Base-by-base conservation (phyloP, 2,329 filamentous ascomycete genomes). In the Fusarium coffeatum region DNA sequence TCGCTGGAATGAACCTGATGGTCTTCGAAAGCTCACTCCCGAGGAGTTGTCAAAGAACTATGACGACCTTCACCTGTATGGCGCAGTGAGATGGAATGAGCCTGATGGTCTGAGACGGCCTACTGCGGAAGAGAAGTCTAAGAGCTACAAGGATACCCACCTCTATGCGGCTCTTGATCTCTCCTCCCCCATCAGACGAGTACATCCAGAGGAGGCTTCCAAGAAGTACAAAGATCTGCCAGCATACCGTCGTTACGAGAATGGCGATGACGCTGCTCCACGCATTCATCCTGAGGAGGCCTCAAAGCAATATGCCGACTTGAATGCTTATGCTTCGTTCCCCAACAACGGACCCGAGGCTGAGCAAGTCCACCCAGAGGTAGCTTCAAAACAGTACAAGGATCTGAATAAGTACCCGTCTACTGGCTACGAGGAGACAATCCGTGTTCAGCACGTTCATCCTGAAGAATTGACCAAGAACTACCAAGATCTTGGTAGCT, bases 401-500 rank as follows among this genome's bases (percentile, higher is more conserved):
- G 79, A 82, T 46, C 72, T 81, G 16, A 50, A 69, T 16, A 68
- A 74, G 23, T 81, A 81, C 46, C 74, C 77, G 6, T 55, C 65
- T 13, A 69, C 70, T n/a, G 77, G 77, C 10, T 78, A 72, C 32
- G 75, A 78, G 53, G 77, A 79, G 59, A 66, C 69, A 6, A 40
- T 60, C 5, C 61, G 69, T 45, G 72, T 64, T 4, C 62, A 72
- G 22, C 75, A 78, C 22, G 59, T 77, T n/a, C 78, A 80, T n/a
- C 76, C 80, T 12, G 81, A 82, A 64, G 79, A 81, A 62, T 65
- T 76, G 46, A 78, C 78, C 27, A 83, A 82, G 58, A 67, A 75
- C 8, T 82, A 84, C 45, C 74, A 77, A 11, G 83, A 86, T 56
- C 76, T 85, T 51, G 75, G 77, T 55, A 76, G 80, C 58, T 85